phyloP scores from a whole-genome alignment of 495 filamentous ascomycete species.

The Daldinia decipiens region DNA sequence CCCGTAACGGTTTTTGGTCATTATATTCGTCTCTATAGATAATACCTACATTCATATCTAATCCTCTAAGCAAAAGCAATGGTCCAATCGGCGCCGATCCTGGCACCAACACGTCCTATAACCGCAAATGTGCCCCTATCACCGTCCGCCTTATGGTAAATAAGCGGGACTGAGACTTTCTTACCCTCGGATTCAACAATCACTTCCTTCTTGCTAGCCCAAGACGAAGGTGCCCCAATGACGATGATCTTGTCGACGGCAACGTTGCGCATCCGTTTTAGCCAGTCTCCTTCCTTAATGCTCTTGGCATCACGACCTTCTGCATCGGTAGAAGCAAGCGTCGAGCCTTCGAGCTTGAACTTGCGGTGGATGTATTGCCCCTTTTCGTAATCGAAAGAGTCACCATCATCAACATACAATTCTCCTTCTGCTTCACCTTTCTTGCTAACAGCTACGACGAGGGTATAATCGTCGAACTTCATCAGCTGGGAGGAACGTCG shows the following conservation, averaged over 20 bases:
- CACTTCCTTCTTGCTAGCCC: conserved; percentile 74
- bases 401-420: conserved; percentile 93
- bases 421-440: conserved; percentile 79
- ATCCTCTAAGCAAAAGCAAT: conserved; percentile 61
- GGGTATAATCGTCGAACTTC: conserved; percentile 93
- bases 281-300: conserved; percentile 74
- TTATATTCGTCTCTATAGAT: conserved; percentile 28
- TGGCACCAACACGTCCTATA: conserved; percentile 79
- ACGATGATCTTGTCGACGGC: conserved; percentile 84
- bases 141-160: conserved; percentile 66
- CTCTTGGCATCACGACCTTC: conserved; percentile 64
- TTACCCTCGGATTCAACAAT: conserved; percentile 74
- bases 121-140: conserved; percentile 81
- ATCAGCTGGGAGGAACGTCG: conserved; percentile 86
- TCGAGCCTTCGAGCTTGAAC: conserved; percentile 68
- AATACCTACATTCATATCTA: conserved; percentile 1
- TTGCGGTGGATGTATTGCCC: conserved; percentile 87
- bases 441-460: conserved; percentile 80
- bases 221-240: conserved; percentile 77
- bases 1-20: neutral
- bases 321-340: conserved; percentile 61
- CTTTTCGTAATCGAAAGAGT: conserved; percentile 85
- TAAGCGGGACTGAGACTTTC: conserved; percentile 66
- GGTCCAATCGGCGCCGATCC: conserved; percentile 83
- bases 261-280: conserved; percentile 80